phyloP scores from a whole-genome alignment of 768 basidiomycete genomes.

The Vishniacozyma victoriae region DNA sequence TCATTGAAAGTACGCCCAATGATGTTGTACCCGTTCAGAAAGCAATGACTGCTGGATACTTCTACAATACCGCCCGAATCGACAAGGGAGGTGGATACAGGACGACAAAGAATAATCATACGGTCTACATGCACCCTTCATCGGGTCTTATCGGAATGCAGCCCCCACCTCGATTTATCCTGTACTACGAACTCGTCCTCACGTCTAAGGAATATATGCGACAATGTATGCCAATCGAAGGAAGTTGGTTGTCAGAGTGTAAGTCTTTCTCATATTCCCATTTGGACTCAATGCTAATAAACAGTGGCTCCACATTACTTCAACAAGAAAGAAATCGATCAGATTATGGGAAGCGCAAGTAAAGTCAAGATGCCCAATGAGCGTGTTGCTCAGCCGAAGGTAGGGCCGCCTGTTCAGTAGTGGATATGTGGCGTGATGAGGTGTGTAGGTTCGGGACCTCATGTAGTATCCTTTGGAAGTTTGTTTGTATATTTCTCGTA shows the following conservation, averaged over 20 bases:
- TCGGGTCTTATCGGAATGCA: constrained; percentile 92
- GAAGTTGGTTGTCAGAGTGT: constrained; percentile 88
- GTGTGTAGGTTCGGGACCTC: too few species aligned
- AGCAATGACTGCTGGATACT: constrained; percentile 89
- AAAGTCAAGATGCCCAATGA: constrained; percentile 88
- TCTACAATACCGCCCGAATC: constrained; percentile 87
- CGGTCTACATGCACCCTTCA: constrained; percentile 93
- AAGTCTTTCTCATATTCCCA: constrained; percentile 31
- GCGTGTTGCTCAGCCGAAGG: constrained; percentile 39
- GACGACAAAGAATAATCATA: constrained; percentile 91
- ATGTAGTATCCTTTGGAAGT: too few species aligned
- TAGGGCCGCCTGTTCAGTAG: constrained; percentile 22
- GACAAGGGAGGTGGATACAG: constrained; percentile 96
- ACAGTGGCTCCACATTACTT: constrained; percentile 95
- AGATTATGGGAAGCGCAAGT: constrained; percentile 28
- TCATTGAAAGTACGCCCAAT: constrained; percentile 80
- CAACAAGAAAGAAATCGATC: constrained; percentile 54
- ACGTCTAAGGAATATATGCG: constrained; percentile 96
- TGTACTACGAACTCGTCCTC: constrained; percentile 97
- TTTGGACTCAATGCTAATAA: background rate
- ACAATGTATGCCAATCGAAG: constrained; percentile 98
- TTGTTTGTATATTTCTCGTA: too few species aligned
- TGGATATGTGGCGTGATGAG: too few species aligned
- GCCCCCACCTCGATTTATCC: constrained; percentile 78
- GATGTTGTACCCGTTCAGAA: constrained; percentile 92